Conservation (phyloP, 345 rosid genomes). For the Gossypium sturtianum region DNA sequence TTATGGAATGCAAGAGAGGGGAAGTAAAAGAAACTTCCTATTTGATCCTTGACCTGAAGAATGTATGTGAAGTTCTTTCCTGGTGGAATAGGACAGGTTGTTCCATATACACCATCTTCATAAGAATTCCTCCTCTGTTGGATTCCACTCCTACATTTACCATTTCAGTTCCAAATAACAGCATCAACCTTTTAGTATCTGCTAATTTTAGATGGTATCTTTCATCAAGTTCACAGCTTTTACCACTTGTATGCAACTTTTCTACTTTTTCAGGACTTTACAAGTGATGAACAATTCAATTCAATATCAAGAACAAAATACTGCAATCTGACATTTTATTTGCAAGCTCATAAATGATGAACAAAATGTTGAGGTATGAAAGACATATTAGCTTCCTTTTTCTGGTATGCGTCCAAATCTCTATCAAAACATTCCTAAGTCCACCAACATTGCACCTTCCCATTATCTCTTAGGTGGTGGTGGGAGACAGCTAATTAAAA, state of each 20-base stretch:
- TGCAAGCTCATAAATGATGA: not conserved
- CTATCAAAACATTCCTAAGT: not conserved
- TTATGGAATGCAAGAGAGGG: slow-evolving; percentile 75
- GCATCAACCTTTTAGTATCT: not conserved
- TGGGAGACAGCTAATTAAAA: slow-evolving; percentile 27
- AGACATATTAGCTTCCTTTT: not conserved
- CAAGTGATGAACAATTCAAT: not conserved
- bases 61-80: slow-evolving; percentile 68
- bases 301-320: not conserved
- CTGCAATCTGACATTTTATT: not conserved
- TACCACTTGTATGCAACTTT: not conserved
- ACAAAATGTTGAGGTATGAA: not conserved
- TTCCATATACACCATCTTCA: slow-evolving; percentile 63
- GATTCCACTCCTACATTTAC: slow-evolving; percentile 49
- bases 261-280: not conserved
- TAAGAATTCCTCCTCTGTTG: slow-evolving; percentile 70
- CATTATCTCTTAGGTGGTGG: not conserved
- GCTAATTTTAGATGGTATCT: not conserved
- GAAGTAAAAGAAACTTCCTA: slow-evolving; percentile 73
- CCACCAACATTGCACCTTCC: not conserved
- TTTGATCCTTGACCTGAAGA: slow-evolving; percentile 72
- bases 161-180: slow-evolving; percentile 11
- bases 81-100: slow-evolving; percentile 75
- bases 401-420: not conserved
- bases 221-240: not conserved